These are phyloP conservation scores for Lippia alba DNA, from an alignment of 305 asterid species.

Conservation along the genomic window DNA sequence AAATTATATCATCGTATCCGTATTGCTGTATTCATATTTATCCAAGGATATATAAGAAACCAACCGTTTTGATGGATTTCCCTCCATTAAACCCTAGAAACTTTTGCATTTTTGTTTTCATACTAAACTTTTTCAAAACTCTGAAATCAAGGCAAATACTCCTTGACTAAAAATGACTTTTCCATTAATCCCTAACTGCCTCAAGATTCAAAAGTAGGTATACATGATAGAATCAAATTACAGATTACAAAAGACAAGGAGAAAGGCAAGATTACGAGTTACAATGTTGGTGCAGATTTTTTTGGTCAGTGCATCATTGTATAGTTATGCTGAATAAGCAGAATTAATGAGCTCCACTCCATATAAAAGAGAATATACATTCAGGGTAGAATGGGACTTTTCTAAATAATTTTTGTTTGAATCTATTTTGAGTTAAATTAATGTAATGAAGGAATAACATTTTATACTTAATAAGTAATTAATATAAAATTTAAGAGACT, in stretches of 20 bases:
- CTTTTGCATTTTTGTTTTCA: neutral
- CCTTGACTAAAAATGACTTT: neutral
- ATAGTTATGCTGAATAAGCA: neutral
- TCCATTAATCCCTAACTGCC: neutral
- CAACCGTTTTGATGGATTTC: neutral
- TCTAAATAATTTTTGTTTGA: too few species aligned
- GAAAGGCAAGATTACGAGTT: constrained; percentile 8
- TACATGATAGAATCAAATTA: neutral
- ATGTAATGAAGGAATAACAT: too few species aligned
- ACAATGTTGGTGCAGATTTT: neutral
- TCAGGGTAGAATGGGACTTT: too few species aligned
- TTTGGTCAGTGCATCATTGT: constrained; percentile 3
- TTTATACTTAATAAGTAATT: too few species aligned
- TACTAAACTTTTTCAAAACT: neutral
- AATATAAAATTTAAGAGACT: too few species aligned
- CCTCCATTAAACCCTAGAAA: neutral
- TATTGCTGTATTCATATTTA: too few species aligned
- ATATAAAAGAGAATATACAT: neutral
- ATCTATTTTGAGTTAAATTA: too few species aligned
- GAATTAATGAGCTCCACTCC: neutral
- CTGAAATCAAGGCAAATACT: neutral
- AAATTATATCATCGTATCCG: too few species aligned
- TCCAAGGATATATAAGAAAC: neutral
- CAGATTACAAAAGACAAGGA: neutral
- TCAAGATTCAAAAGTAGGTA: neutral